Percentiles rank a stretch among this genome's conserved stretches.
phyloP scores from a whole-genome alignment of 257 asterid species.

The Craterostigma plantagineum region DNA sequence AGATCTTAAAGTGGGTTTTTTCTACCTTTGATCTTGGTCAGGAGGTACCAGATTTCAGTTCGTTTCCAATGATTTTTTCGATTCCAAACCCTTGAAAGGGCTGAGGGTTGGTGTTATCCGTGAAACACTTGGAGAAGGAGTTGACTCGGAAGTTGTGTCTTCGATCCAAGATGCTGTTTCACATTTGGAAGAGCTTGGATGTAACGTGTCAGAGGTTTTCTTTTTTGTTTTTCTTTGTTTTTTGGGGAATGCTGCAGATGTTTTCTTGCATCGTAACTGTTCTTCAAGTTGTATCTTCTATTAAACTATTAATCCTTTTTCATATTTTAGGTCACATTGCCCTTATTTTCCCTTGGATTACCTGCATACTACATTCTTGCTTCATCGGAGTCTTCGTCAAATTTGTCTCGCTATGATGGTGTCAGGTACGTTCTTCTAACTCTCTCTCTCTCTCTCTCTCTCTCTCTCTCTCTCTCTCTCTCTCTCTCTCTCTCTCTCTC shows the following conservation, averaged over 20 bases:
- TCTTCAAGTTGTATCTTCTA: neutral
- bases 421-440: slow-evolving; percentile 34
- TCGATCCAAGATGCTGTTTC: slow-evolving; percentile 51
- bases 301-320: neutral
- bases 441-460: neutral
- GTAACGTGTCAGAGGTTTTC: slow-evolving; percentile 73
- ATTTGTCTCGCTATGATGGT: slow-evolving; percentile 95
- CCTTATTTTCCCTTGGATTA: slow-evolving; percentile 87
- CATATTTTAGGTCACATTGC: slow-evolving; percentile 57
- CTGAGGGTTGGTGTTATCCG: slow-evolving; percentile 71
- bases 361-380: slow-evolving; percentile 97
- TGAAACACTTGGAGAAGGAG: slow-evolving; percentile 83
- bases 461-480: too few relatives aligned
- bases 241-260: neutral
- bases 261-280: slow-evolving; percentile 2
- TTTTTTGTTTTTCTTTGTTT: too few relatives aligned
- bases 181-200: slow-evolving; percentile 83
- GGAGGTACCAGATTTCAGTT: slow-evolving; percentile 79
- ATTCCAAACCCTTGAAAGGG: slow-evolving; percentile 75
- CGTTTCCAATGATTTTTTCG: slow-evolving; percentile 29
- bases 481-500: too few relatives aligned
- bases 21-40: slow-evolving; percentile 13
- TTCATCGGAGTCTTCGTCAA: slow-evolving; percentile 85
- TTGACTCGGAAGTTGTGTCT: slow-evolving; percentile 61
- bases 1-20: neutral